phyloP scores from a whole-genome alignment of 2,329 filamentous ascomycete species.

The Aspergillus japonicus region DNA sequence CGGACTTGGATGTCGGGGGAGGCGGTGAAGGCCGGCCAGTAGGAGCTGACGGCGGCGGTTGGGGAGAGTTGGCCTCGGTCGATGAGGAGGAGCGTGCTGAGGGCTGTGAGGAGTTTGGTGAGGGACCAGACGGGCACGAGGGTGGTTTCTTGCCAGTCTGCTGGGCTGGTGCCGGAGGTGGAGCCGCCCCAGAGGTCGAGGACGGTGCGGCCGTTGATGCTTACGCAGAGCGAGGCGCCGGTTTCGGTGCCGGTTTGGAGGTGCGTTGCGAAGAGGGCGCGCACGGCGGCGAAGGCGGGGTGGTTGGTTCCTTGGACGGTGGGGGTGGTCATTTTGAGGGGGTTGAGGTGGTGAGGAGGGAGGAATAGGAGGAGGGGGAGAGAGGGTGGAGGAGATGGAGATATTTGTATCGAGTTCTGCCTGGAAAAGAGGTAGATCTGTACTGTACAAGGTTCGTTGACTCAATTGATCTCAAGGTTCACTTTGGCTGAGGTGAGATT shows the following conservation, averaged over 20 bases:
- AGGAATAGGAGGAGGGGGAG: too few relatives aligned
- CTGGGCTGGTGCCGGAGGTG: conserved; percentile 21
- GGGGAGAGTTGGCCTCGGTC: conserved; percentile 41
- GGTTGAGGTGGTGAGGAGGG: neutral
- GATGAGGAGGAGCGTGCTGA: conserved; percentile 42
- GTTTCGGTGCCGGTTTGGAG: conserved; percentile 44
- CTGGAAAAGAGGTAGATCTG: too few relatives aligned
- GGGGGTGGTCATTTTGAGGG: conserved; percentile 16
- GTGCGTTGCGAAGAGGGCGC: conserved; percentile 34
- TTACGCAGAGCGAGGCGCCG: conserved; percentile 48
- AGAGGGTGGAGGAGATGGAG: too few relatives aligned
- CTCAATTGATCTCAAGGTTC: too few relatives aligned
- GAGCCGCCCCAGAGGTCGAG: conserved; percentile 50
- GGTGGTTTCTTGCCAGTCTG: conserved; percentile 43
- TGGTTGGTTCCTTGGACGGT: conserved; percentile 39
- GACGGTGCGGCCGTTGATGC: conserved; percentile 42
- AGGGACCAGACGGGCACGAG: conserved; percentile 43
- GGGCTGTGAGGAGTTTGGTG: conserved; percentile 40
- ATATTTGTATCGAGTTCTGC: too few relatives aligned
- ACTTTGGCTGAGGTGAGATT: too few relatives aligned
- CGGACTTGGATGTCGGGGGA: conserved; percentile 45
- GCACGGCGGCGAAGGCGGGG: conserved; percentile 37
- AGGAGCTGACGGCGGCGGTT: conserved; percentile 39
- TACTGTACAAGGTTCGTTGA: too few relatives aligned
- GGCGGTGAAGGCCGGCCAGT: conserved; percentile 50